phyloP scores from a whole-genome alignment of 768 basidiomycete genomes.

The Fomitopsis serialis region DNA sequence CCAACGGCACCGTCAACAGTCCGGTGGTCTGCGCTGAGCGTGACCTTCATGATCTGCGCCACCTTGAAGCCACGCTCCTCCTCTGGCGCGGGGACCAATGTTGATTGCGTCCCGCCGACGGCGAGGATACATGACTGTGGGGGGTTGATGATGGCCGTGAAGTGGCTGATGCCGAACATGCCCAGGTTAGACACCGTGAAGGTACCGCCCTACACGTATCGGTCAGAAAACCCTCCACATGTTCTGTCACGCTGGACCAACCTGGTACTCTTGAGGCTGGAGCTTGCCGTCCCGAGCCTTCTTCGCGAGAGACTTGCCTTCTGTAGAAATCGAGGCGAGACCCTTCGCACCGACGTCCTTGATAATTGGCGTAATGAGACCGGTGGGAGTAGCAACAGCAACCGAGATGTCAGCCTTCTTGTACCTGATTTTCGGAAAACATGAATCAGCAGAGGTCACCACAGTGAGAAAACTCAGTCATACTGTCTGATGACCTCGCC shows the following conservation, averaged over 20 bases:
- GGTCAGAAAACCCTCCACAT: not conserved
- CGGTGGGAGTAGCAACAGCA: slow-evolving; percentile 93
- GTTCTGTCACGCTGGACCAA: slow-evolving; percentile 22
- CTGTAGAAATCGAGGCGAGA: slow-evolving; percentile 85
- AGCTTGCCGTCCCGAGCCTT: slow-evolving; percentile 97
- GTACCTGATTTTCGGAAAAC: slow-evolving; percentile 49
- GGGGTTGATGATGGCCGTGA: slow-evolving; percentile 98
- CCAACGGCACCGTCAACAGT: slow-evolving; percentile 95
- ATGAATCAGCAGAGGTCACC: not conserved
- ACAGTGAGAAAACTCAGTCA: slow-evolving; percentile 26
- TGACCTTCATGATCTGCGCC: slow-evolving; percentile 90
- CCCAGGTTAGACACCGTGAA: slow-evolving; percentile 99
- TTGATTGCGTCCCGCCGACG: slow-evolving; percentile 82
- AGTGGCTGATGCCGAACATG: slow-evolving; percentile 94
- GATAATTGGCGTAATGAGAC: slow-evolving; percentile 96
- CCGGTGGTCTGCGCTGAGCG: slow-evolving; percentile 91
- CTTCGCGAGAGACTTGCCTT: slow-evolving; percentile 88
- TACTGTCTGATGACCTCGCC: slow-evolving; percentile 94
- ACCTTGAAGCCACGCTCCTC: slow-evolving; percentile 95
- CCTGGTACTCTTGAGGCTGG: slow-evolving; percentile 94
- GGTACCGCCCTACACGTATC: slow-evolving; percentile 70
- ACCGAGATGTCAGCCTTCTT: slow-evolving; percentile 96
- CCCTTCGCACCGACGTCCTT: slow-evolving; percentile 93
- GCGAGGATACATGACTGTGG: slow-evolving; percentile 98
- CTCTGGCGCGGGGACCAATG: slow-evolving; percentile 80